Conservation (phyloP, 2,329 filamentous ascomycete genomes). For the Xylaria sp. region DNA sequence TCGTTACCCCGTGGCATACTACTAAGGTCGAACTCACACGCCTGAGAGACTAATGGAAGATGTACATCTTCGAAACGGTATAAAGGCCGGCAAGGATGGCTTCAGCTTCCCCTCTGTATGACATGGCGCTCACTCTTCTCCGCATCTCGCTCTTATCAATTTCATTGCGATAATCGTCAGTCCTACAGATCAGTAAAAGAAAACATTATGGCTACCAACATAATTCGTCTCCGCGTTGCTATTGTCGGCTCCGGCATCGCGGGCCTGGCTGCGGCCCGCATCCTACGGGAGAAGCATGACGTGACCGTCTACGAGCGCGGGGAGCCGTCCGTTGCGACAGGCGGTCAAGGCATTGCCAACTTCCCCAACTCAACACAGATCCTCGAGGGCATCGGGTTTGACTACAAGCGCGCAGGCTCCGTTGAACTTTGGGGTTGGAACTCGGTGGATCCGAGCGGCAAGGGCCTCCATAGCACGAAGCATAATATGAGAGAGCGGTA, state of each 20-base stretch:
- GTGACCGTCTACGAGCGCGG: conserved; percentile 37
- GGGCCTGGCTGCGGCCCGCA: conserved; percentile 33
- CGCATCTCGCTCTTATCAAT: neutral
- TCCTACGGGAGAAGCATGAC: conserved; percentile 32
- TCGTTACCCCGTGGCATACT: neutral
- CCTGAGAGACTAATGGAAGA: too few species aligned
- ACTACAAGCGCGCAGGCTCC: conserved; percentile 30
- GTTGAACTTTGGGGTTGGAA: conserved; percentile 27
- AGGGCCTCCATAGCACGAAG: conserved; percentile 24
- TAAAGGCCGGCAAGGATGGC: neutral
- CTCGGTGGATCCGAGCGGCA: conserved; percentile 30
- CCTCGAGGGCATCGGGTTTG: conserved; percentile 30
- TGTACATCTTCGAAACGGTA: too few species aligned
- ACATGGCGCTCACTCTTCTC: too few species aligned
- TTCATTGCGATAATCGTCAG: too few species aligned
- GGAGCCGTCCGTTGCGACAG: conserved; percentile 28
- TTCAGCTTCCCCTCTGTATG: too few species aligned
- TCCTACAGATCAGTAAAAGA: neutral
- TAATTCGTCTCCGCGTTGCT: conserved; percentile 28
- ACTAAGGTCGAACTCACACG: too few species aligned
- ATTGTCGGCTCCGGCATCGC: conserved; percentile 35
- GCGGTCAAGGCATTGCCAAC: conserved; percentile 33
- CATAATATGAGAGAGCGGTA: conserved; percentile 30
- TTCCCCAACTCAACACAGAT: conserved; percentile 35
- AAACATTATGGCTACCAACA: conserved; percentile 5